Percentiles rank a stretch among this genome's conserved stretches.
These are phyloP conservation scores for Coniella vitis DNA, from an alignment of 2,329 filamentous ascomycete genomes.

Conservation along the genomic window DNA sequence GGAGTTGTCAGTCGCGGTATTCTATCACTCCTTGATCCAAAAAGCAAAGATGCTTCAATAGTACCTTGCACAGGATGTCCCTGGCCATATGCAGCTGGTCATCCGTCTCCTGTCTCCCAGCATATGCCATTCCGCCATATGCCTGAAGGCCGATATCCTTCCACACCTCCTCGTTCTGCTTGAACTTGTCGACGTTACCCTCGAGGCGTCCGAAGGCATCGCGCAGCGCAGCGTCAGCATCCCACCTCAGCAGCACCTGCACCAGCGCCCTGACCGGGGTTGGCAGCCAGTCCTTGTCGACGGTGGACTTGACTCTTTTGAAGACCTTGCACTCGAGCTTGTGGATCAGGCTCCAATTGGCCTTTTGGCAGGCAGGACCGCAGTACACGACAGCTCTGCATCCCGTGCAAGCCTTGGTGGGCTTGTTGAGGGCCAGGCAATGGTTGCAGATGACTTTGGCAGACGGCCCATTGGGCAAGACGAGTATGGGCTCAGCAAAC, in stretches of 20 bases:
- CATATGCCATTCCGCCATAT: slow-evolving; percentile 42
- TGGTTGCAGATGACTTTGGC: slow-evolving; percentile 39
- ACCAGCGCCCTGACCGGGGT: slow-evolving; percentile 49
- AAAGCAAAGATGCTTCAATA: not conserved
- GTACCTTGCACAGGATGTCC: slow-evolving; percentile 48
- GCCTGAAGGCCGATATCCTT: slow-evolving; percentile 43
- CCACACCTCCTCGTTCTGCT: slow-evolving; percentile 31
- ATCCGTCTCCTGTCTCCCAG: slow-evolving; percentile 30
- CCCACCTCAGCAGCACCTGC: slow-evolving; percentile 38
- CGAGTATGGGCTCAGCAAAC: slow-evolving; percentile 38
- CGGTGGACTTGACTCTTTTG: slow-evolving; percentile 27
- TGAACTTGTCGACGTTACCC: slow-evolving; percentile 37
- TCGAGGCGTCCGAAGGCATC: slow-evolving; percentile 35
- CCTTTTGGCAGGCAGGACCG: slow-evolving; percentile 43
- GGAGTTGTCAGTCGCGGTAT: slow-evolving; percentile 10
- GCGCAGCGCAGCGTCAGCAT: slow-evolving; percentile 23
- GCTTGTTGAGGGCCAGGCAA: slow-evolving; percentile 32
- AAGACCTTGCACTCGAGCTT: slow-evolving; percentile 46
- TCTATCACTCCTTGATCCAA: not conserved
- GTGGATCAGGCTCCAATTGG: slow-evolving; percentile 47
- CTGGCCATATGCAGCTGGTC: slow-evolving; percentile 33
- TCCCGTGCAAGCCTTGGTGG: slow-evolving; percentile 38
- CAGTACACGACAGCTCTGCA: slow-evolving; percentile 52
- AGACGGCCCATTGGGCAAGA: slow-evolving; percentile 39
- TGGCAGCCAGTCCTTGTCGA: slow-evolving; percentile 34